Evolutionary conservation across 2,329 filamentous ascomycete species (phyloP).

Genomic region (Thelonectria olida): DNA sequence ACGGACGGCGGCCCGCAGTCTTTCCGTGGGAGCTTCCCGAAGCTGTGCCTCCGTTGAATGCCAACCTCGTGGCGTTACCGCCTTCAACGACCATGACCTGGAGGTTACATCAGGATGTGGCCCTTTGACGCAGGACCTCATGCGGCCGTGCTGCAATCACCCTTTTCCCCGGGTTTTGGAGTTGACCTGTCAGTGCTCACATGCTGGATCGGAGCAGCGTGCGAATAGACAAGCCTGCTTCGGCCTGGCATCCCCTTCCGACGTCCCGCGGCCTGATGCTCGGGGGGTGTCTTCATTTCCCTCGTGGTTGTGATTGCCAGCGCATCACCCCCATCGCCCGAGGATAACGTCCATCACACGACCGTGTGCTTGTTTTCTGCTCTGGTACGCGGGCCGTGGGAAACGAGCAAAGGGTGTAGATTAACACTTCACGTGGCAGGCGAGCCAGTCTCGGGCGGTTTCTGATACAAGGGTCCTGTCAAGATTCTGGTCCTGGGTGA

Average conservation of each 20-base stretch:
- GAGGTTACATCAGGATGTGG: conserved; percentile 1
- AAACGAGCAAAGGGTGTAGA: neutral
- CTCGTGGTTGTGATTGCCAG: conserved; percentile 15
- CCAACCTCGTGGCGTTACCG: conserved; percentile 4
- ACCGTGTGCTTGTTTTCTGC: neutral
- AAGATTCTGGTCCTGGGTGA: neutral
- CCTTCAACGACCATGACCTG: neutral
- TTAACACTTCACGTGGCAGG: conserved; percentile 19
- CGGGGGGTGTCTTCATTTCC: conserved; percentile 1
- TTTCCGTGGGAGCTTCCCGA: conserved; percentile 8
- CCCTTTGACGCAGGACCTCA: conserved; percentile 1
- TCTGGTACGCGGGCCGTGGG: conserved; percentile 5
- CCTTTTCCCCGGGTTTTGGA: conserved; percentile 5
- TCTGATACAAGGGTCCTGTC: neutral
- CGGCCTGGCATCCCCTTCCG: conserved; percentile 1
- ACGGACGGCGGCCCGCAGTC: conserved; percentile 12
- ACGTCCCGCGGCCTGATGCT: neutral
- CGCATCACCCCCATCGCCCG: conserved; percentile 10
- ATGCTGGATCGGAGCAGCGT: neutral
- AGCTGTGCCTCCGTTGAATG: neutral
- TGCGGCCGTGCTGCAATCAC: conserved; percentile 13
- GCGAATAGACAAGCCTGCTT: neutral
- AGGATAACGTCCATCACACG: conserved; percentile 10
- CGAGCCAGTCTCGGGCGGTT: neutral
- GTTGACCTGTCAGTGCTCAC: neutral